Conservation (phyloP, 257 asterid species). For the Henckelia pumila region DNA sequence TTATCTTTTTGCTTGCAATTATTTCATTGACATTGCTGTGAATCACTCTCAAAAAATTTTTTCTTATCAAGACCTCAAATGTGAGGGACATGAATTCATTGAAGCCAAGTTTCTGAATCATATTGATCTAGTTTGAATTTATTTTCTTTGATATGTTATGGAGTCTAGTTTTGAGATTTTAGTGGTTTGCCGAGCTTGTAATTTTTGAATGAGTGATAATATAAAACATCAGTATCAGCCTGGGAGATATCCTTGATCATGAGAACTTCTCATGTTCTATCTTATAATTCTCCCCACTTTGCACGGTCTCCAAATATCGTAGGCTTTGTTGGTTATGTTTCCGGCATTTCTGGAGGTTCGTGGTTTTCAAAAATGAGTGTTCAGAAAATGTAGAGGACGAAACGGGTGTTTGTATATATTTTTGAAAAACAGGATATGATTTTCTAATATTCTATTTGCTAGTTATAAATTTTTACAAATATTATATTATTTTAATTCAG, state of each 20-base stretch:
- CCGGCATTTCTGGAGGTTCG: neutral
- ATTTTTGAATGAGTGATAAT: neutral
- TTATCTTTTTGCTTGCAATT: neutral
- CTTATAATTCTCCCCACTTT: neutral
- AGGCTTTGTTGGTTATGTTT: neutral
- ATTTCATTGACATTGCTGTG: neutral
- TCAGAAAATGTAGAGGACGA: too few species aligned
- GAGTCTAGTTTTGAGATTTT: slow-evolving; percentile 12
- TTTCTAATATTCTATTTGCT: neutral
- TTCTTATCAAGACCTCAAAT: neutral
- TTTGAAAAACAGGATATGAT: neutral
- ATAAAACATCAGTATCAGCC: neutral
- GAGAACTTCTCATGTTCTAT: slow-evolving; percentile 4
- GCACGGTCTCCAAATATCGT: neutral
- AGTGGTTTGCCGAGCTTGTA: slow-evolving; percentile 3
- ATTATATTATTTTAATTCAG: too few species aligned
- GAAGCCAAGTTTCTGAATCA: neutral
- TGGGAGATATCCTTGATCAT: neutral
- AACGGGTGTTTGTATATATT: too few species aligned
- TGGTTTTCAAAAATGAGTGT: too few species aligned
- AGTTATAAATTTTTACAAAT: too few species aligned
- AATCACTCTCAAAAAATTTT: neutral
- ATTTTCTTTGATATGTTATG: neutral
- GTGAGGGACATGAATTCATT: slow-evolving; percentile 6
- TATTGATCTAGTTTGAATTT: slow-evolving; percentile 1